These are phyloP conservation scores for Protomyces pachydermus DNA, from an alignment of 1,139 yeast genomes.

Conservation along the genomic window DNA sequence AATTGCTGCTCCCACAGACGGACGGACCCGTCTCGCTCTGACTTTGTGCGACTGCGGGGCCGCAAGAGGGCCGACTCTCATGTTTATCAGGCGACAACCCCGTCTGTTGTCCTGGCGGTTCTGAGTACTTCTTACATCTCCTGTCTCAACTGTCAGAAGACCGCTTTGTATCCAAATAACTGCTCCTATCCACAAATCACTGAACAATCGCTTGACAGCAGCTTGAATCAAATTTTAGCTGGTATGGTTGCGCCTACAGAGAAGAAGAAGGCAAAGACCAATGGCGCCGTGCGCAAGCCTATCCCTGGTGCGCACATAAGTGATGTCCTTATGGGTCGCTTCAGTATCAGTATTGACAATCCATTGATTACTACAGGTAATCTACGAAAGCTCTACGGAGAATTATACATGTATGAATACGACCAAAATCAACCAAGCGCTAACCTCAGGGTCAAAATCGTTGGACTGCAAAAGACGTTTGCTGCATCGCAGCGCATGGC, in stretches of 20 bases:
- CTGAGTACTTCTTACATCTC: no score
- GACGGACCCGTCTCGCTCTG: no score
- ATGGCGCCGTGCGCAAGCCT: neutral
- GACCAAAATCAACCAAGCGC: neutral
- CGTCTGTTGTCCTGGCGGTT: no score
- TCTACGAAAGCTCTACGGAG: neutral
- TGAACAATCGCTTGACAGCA: no score
- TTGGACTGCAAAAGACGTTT: neutral
- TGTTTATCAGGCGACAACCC: no score
- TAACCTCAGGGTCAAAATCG: neutral
- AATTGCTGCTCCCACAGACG: no score
- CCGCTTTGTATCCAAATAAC: no score
- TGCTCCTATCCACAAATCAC: no score
- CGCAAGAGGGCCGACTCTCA: no score
- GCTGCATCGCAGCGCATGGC: constrained; percentile 1
- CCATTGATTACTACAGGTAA: neutral
- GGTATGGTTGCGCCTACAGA: neutral
- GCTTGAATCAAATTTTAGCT: no score
- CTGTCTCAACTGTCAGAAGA: no score
- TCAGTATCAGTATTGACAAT: neutral
- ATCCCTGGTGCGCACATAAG: neutral
- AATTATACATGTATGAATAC: neutral
- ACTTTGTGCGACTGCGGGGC: no score
- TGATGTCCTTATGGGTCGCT: neutral
- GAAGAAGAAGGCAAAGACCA: neutral